Evolutionary conservation across 257 asterid species (phyloP).

Genomic region (Primulina tabacum): DNA sequence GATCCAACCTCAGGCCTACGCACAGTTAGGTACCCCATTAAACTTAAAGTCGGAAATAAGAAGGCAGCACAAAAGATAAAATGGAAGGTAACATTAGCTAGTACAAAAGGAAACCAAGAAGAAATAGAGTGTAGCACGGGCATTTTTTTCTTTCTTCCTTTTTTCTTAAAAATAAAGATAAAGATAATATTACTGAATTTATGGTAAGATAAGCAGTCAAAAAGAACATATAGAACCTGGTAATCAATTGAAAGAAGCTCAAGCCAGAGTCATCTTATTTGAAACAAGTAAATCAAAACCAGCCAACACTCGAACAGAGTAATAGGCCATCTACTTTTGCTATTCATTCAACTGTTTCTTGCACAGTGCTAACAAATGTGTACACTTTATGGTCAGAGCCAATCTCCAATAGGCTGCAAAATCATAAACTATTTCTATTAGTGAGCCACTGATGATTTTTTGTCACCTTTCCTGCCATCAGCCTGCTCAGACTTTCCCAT

Average conservation of each 20-base stretch:
- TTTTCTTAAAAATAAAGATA: too few species aligned
- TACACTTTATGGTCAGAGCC: not conserved
- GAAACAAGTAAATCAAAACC: constrained; percentile 16
- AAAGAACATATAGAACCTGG: not conserved
- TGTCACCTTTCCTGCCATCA: constrained; percentile 60
- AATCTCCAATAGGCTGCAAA: constrained; percentile 16
- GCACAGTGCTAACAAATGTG: constrained; percentile 12
- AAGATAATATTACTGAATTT: too few species aligned
- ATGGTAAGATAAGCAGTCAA: not conserved
- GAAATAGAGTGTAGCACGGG: not conserved
- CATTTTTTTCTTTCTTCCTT: too few species aligned
- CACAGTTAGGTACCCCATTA: too few species aligned
- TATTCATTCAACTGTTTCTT: constrained; percentile 5
- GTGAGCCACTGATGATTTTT: constrained; percentile 35
- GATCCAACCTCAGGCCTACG: too few species aligned
- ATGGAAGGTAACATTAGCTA: not conserved
- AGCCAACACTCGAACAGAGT: constrained; percentile 16
- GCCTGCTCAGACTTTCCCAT: constrained; percentile 33
- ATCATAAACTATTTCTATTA: constrained; percentile 11
- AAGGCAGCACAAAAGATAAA: not conserved
- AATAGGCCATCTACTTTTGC: constrained; percentile 15
- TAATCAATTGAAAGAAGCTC: not conserved
- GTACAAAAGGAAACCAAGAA: not conserved
- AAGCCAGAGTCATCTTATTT: constrained; percentile 19
- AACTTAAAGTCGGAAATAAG: not conserved